phyloP scores from a whole-genome alignment of 2,329 filamentous ascomycete species.

The Hypoxylon sp. region DNA sequence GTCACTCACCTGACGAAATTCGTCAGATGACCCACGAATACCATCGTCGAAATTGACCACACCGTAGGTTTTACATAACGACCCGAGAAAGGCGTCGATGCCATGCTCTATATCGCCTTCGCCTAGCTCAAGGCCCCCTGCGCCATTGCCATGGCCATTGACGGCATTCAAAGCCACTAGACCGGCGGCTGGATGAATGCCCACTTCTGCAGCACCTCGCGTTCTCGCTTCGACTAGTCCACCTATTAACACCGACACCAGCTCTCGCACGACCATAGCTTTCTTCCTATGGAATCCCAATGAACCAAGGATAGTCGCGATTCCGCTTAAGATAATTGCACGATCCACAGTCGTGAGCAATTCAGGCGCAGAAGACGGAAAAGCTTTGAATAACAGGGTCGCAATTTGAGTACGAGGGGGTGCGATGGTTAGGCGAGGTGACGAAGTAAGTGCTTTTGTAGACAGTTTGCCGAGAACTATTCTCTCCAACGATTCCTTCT shows the following conservation, averaged over 20 bases:
- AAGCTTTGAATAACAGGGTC: slow-evolving; percentile 75
- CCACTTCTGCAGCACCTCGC: slow-evolving; percentile 93
- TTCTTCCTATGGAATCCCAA: slow-evolving; percentile 90
- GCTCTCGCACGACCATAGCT: slow-evolving; percentile 87
- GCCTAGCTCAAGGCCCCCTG: slow-evolving; percentile 70
- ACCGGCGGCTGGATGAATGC: slow-evolving; percentile 92
- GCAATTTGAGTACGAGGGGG: slow-evolving; percentile 74
- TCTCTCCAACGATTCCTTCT: slow-evolving; percentile 71
- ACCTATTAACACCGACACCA: slow-evolving; percentile 84
- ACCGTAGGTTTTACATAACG: slow-evolving; percentile 74
- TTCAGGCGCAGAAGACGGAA: slow-evolving; percentile 76
- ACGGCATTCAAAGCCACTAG: slow-evolving; percentile 77
- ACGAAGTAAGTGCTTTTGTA: slow-evolving; percentile 63
- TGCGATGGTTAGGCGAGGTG: slow-evolving; percentile 67
- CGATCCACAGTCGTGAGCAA: slow-evolving; percentile 80
- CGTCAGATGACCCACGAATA: slow-evolving; percentile 46
- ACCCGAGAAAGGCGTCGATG: slow-evolving; percentile 72
- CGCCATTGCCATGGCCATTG: slow-evolving; percentile 63
- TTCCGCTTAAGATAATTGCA: slow-evolving; percentile 83
- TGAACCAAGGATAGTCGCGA: slow-evolving; percentile 85
- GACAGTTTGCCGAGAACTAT: slow-evolving; percentile 73
- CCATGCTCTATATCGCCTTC: slow-evolving; percentile 76
- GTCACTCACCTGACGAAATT: slow-evolving; percentile 55
- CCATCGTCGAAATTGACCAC: slow-evolving; percentile 66
- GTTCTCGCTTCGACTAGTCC: slow-evolving; percentile 92